Evolutionary conservation across 805 yeast genomes (phyloP), one percentile per base, ranked within the genome.

Genomic region (Sugiyamaella americana): DNA sequence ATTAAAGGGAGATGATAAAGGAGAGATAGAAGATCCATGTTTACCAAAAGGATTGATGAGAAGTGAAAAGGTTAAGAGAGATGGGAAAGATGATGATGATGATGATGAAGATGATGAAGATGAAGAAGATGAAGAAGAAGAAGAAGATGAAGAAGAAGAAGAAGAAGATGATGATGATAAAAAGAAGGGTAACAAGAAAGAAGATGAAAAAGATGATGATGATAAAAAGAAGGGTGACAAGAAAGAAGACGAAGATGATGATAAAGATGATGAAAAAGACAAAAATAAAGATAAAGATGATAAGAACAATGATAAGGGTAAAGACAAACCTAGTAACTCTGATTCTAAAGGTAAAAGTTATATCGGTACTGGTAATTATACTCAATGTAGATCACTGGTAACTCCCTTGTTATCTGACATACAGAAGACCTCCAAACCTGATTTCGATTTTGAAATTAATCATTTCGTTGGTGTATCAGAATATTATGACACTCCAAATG

Each of bases 401-500:
- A 82, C 83, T 61, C 96, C 96, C 0, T 65, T 93, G 22, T 65
- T 91, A 8, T 37, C 48, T 18, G 47, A 36, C 13, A 47, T 54
- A 37, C 22, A 38, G 26, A 38, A 53, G 16, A 43, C 44, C 2
- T 24, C 41, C 10, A 22, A 29, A 18, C 98, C 98, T 3, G 76
- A 72, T 26, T 79, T 93, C 53, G 87, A 89, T 65, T 88, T 87
- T 58, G 75, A 75, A 16, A 73, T 75, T 42, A 95, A 88, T 57
- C 84, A 80, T 58, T 93, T 93, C 65, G 83, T 93, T 19, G 99
- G 98, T 0, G 82, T 91, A 19, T 86, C 96, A 4, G 99, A 93
- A 64, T 93, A 87, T 67, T 93, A 97, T 96, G 93, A 93, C 62
- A 87, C 97, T 0, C 87, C 96, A 2, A 84, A 88, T 56, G 96